A percentile compares a stretch with the other conserved stretches of the same genome.
phyloP scores from a whole-genome alignment of 2,329 filamentous ascomycete species.

The Neopestalotiopsis sp. region DNA sequence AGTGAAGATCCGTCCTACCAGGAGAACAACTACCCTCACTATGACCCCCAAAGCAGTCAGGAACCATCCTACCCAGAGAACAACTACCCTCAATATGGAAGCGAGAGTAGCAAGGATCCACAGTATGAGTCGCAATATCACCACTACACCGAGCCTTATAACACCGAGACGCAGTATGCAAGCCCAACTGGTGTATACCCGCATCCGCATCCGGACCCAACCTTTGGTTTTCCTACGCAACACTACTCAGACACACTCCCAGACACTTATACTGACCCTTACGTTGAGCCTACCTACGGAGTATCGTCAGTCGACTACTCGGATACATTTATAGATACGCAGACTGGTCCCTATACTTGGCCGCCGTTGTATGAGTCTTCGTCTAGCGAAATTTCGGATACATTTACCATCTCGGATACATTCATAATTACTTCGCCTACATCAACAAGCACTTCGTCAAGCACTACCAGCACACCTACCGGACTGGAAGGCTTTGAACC shows the following conservation, averaged over 20 bases:
- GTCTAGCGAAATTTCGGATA: neutral
- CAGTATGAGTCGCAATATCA: neutral
- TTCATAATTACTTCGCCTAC: neutral
- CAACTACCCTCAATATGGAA: too few species aligned
- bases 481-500: neutral
- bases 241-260: neutral
- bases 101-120: neutral
- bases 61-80: neutral
- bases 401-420: neutral
- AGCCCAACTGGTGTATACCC: neutral
- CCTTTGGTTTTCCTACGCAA: neutral
- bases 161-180: neutral
- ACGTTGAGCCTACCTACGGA: neutral
- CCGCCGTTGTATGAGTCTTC: neutral
- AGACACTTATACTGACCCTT: neutral
- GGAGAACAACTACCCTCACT: too few species aligned
- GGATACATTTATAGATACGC: neutral
- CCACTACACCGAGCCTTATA: neutral
- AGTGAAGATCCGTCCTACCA: neutral
- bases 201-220: neutral
- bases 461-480: neutral
- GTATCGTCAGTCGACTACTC: neutral
- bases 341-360: neutral
- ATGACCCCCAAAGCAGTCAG: neutral
- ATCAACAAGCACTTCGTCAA: neutral